Percentiles rank a stretch among this genome's conserved stretches.
Evolutionary conservation across 345 rosid species (phyloP).

Genomic region (Angophora floribunda): DNA sequence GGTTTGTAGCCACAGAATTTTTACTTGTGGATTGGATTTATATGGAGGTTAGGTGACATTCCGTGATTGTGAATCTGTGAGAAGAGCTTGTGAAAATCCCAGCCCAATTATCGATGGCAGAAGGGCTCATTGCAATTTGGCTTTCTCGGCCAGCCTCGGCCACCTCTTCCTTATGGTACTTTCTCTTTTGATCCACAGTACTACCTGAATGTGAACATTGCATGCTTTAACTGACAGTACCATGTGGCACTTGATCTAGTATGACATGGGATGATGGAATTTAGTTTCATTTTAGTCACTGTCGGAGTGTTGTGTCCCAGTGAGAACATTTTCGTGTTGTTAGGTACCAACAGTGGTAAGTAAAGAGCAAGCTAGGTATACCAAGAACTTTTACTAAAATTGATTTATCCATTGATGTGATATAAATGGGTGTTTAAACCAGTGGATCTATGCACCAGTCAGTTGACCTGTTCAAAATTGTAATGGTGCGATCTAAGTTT

Average conservation of each 20-base stretch:
- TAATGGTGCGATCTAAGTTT: not conserved
- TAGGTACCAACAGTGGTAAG: not conserved
- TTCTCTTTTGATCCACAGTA: not conserved
- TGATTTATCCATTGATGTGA: not conserved
- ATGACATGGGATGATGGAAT: not conserved
- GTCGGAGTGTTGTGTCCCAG: not conserved
- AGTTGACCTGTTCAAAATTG: not conserved
- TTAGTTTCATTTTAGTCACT: not conserved
- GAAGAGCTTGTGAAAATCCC: constrained; percentile 27
- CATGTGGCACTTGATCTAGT: not conserved
- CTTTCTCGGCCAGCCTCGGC: constrained; percentile 17
- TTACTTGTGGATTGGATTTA: not conserved
- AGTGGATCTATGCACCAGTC: not conserved
- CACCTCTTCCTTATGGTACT: constrained; percentile 6
- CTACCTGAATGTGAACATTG: not conserved
- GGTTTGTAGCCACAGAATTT: not conserved
- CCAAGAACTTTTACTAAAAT: not conserved
- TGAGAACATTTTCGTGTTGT: not conserved
- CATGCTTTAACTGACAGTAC: not conserved
- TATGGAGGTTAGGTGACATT: constrained; percentile 6
- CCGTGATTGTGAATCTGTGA: constrained; percentile 8
- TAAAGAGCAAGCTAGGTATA: not conserved
- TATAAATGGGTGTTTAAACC: not conserved
- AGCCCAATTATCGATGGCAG: constrained; percentile 27
- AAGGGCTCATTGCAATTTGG: constrained; percentile 23